phyloP scores from a whole-genome alignment of 2,329 filamentous ascomycete genomes.

The Aureobasidium sp. region DNA sequence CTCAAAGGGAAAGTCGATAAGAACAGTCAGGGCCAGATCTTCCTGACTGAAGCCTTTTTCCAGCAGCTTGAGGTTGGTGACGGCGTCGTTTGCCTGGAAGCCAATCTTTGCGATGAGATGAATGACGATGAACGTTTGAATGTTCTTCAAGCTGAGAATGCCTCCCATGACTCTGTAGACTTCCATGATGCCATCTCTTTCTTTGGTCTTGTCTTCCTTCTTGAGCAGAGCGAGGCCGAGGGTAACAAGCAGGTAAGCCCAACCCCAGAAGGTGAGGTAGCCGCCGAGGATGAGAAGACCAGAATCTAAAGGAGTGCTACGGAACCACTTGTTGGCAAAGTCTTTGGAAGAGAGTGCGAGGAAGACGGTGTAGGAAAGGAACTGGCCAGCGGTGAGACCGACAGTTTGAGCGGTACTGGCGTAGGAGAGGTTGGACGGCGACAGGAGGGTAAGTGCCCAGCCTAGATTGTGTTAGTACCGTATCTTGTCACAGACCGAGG shows the following conservation, averaged over 20 bases:
- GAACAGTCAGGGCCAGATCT: conserved; percentile 94
- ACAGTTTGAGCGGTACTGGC: conserved; percentile 98
- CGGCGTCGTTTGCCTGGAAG: conserved; percentile 98
- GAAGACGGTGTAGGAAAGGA: conserved; percentile 98
- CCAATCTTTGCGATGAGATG: conserved; percentile 99
- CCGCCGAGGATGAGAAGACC: conserved; percentile 89
- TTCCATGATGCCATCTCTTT: conserved; percentile 92
- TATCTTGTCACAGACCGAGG: not conserved
- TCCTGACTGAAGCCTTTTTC: conserved; percentile 99
- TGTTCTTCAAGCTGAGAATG: conserved; percentile 94
- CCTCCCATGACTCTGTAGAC: conserved; percentile 99
- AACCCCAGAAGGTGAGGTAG: conserved; percentile 96
- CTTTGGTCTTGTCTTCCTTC: conserved; percentile 89
- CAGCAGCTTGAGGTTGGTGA: conserved; percentile 95
- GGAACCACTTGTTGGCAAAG: conserved; percentile 97
- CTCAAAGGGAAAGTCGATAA: conserved; percentile 99
- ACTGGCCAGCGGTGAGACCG: conserved; percentile 94
- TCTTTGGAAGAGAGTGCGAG: conserved; percentile 94
- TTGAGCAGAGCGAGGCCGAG: conserved; percentile 86
- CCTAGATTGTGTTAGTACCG: conserved; percentile 50
- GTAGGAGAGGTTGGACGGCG: conserved; percentile 93
- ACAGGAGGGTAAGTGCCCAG: conserved; percentile 95
- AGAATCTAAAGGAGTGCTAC: conserved; percentile 71
- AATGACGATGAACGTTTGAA: conserved; percentile 96
- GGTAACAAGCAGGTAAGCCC: conserved; percentile 92